These are phyloP conservation scores for Hanseniaspora lachancei DNA, from an alignment of 805 yeast species.

Conservation along the genomic window DNA sequence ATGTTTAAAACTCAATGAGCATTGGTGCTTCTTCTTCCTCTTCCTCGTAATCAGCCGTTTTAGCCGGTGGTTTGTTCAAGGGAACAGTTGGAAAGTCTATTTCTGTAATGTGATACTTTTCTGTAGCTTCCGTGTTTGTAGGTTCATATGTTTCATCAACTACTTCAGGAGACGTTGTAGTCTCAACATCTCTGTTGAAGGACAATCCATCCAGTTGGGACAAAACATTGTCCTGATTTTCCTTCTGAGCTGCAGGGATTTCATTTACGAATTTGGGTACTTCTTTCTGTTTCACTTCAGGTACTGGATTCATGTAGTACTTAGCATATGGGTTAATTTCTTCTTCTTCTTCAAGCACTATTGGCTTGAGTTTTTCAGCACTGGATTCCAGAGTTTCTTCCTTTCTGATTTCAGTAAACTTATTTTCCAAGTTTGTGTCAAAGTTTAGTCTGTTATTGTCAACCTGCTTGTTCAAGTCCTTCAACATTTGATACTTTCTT, in stretches of 20 bases:
- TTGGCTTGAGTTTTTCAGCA: background rate
- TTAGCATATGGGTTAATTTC: constrained; percentile 12
- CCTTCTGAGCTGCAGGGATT: background rate
- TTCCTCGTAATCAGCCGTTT: constrained; percentile 12
- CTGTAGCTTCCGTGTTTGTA: background rate
- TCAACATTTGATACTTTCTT: constrained; percentile 9
- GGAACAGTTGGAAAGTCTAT: constrained; percentile 34
- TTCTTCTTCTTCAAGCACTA: background rate
- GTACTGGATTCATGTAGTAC: constrained; percentile 8
- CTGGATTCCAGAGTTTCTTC: background rate
- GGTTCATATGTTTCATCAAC: background rate
- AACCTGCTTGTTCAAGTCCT: constrained; percentile 5
- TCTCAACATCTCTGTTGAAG: background rate
- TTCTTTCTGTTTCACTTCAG: background rate
- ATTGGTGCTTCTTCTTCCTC: constrained; percentile 19
- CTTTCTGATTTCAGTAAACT: background rate
- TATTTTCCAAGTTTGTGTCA: background rate
- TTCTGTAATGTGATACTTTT: constrained; percentile 22
- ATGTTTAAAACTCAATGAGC: constrained; percentile 22
- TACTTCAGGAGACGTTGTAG: constrained; percentile 12
- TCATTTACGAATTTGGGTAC: background rate
- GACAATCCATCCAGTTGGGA: constrained; percentile 11
- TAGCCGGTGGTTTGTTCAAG: constrained; percentile 19
- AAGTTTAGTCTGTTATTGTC: background rate
- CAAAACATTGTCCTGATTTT: constrained; percentile 3